These are phyloP conservation scores for Xylaria curta DNA, from an alignment of 495 filamentous ascomycete species.

Conservation along the genomic window DNA sequence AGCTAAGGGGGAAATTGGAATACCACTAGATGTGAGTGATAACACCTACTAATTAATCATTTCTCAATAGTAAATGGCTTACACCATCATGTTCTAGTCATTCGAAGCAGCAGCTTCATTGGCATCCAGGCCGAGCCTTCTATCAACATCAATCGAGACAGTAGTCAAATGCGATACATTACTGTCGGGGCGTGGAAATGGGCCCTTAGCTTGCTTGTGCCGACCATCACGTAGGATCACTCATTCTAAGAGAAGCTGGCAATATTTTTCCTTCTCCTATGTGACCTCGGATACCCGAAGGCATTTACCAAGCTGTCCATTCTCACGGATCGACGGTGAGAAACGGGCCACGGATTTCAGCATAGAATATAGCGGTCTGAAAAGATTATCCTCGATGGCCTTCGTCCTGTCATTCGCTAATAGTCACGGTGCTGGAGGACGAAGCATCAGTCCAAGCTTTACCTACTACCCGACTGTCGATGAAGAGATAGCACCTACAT, in stretches of 20 bases:
- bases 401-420: neutral
- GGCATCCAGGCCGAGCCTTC: conserved; percentile 12
- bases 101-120: neutral
- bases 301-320: conserved; percentile 7
- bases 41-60: neutral
- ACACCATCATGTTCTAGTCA: neutral
- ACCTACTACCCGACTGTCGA: conserved; percentile 5
- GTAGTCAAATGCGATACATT: neutral
- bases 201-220: neutral
- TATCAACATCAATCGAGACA: conserved; percentile 6
- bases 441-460: neutral
- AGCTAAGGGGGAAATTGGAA: neutral
- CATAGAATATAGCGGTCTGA: conserved; percentile 7
- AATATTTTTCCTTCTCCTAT: neutral
- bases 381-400: neutral
- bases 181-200: neutral
- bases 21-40: neutral
- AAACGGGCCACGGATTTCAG: neutral
- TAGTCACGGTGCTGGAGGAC: neutral
- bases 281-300: neutral
- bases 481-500: neutral
- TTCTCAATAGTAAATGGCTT: neutral
- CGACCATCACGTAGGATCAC: neutral
- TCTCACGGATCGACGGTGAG: neutral
- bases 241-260: neutral